These are phyloP conservation scores for Diaporthe caulivora DNA, from an alignment of 2,329 filamentous ascomycete species.

Conservation along the genomic window DNA sequence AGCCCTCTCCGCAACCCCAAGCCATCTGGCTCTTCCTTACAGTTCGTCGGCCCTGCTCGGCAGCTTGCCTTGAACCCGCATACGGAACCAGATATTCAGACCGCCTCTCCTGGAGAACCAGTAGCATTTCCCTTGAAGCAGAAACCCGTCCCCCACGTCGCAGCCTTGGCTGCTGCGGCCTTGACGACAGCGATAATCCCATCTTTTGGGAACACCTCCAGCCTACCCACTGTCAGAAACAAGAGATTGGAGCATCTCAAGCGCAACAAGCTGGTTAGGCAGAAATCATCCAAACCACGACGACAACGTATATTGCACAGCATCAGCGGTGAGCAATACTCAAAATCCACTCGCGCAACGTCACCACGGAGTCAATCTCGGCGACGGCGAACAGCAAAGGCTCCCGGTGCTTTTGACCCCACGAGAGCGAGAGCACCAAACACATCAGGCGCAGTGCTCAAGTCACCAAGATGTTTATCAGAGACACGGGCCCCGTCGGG, in stretches of 20 bases:
- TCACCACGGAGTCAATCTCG: not conserved
- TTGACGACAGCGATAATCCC: conserved; percentile 11
- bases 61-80: conserved; percentile 31
- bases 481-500: not conserved
- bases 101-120: not conserved
- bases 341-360: conserved; percentile 13
- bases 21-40: conserved; percentile 10
- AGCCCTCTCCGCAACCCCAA: not conserved
- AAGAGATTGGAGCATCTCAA: not conserved
- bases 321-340: conserved; percentile 29
- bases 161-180: not conserved
- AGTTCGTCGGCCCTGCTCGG: not conserved
- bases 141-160: not conserved
- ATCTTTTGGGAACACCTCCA: not conserved
- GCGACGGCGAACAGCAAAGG: conserved; percentile 3
- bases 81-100: conserved; percentile 32
- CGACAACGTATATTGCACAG: not conserved
- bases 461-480: conserved; percentile 7
- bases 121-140: not conserved
- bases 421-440: not conserved
- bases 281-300: not conserved
- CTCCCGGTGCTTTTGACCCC: too few relatives aligned
- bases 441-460: not conserved
- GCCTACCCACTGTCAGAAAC: not conserved
- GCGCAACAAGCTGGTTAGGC: not conserved